A percentile compares a stretch with the other conserved stretches of the same genome.
phyloP scores from a whole-genome alignment of 345 rosid genomes.

The Acer saccharum region DNA sequence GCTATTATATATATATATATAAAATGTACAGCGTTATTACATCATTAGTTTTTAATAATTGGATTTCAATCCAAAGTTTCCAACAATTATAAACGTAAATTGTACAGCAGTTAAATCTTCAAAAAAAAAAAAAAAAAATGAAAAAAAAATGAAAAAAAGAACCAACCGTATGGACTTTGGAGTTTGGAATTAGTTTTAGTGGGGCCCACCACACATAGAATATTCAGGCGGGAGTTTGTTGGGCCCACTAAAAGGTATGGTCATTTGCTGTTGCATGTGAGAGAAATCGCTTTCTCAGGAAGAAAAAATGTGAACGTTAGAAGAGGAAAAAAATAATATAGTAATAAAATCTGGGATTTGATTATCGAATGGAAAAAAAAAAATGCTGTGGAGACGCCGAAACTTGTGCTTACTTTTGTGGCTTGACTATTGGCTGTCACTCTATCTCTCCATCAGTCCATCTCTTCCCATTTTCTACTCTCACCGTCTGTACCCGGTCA shows the following conservation, averaged over 20 bases:
- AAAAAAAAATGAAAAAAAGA: background rate
- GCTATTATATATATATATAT: no score
- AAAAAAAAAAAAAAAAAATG: no score
- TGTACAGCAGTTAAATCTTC: no score
- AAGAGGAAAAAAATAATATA: background rate
- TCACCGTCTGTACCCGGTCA: slow-evolving; percentile 32
- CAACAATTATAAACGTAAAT: no score
- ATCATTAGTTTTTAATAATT: no score
- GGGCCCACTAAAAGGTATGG: background rate
- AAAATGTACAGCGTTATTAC: no score
- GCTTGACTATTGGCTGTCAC: slow-evolving; percentile 6
- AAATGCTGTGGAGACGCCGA: slow-evolving; percentile 5
- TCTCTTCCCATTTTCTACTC: background rate
- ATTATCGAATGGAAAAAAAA: background rate
- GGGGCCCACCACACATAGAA: background rate
- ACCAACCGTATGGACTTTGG: background rate
- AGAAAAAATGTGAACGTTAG: slow-evolving; percentile 1
- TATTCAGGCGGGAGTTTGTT: background rate
- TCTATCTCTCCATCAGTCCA: background rate
- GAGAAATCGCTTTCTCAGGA: background rate
- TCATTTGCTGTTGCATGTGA: slow-evolving; percentile 4
- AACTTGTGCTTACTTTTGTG: slow-evolving; percentile 13
- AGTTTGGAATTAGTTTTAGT: background rate
- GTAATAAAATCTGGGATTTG: background rate
- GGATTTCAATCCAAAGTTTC: no score